Evolutionary conservation across 2,329 filamentous ascomycete genomes (phyloP).

Genomic region (Fusarium euwallaceae): DNA sequence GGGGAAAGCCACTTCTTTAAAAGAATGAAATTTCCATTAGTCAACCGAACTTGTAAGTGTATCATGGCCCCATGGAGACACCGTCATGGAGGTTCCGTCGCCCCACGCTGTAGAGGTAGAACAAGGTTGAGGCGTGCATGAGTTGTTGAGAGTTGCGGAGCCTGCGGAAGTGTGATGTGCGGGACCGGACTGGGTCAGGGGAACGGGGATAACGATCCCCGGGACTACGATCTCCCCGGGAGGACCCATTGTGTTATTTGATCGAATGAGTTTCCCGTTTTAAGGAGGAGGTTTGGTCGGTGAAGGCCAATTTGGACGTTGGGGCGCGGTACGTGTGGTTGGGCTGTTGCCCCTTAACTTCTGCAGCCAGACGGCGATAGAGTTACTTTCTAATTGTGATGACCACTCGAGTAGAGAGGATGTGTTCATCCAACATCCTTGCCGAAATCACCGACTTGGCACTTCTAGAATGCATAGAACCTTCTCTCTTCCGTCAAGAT

Average conservation of each 20-base stretch:
- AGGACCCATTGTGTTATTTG: background rate
- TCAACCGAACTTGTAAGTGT: background rate
- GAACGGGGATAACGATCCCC: background rate
- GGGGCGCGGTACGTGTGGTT: background rate
- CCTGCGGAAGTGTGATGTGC: background rate
- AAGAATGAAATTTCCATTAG: background rate
- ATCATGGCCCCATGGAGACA: background rate
- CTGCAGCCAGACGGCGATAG: background rate
- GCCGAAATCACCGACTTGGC: background rate
- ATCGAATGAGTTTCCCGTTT: background rate
- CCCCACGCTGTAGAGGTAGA: background rate
- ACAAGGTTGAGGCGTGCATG: slow-evolving; percentile 2
- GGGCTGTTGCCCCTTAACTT: background rate
- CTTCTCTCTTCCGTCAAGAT: background rate
- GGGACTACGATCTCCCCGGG: background rate
- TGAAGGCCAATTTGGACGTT: background rate
- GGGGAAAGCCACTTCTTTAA: slow-evolving; percentile 1
- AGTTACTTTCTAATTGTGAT: background rate
- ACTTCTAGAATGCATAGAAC: background rate
- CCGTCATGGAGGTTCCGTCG: background rate
- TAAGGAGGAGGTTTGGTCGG: background rate
- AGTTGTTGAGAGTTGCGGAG: background rate
- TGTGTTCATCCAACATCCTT: background rate
- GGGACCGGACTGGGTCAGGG: background rate
- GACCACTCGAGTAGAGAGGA: background rate